phyloP scores from a whole-genome alignment of 495 filamentous ascomycete genomes.

The Astrothelium subdiscretum region DNA sequence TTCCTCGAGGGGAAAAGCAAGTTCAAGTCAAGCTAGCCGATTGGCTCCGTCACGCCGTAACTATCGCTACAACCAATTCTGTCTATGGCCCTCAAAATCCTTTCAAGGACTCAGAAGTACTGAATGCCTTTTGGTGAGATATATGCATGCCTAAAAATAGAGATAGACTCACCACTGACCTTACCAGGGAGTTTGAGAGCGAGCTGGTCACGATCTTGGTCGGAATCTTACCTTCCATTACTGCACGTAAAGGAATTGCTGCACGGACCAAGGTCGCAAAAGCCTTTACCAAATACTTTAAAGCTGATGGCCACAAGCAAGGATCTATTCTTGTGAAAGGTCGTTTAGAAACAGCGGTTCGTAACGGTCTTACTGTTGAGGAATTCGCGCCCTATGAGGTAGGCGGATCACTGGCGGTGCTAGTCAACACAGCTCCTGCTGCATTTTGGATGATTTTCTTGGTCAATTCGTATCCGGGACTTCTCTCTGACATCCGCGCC shows the following conservation, averaged over 20 bases:
- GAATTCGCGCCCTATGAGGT: slow-evolving; percentile 36
- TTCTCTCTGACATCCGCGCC: slow-evolving; percentile 28
- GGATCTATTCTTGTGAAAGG: slow-evolving; percentile 26
- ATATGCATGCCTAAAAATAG: background rate
- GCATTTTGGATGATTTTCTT: slow-evolving; percentile 37
- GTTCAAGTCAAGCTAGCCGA: slow-evolving; percentile 9
- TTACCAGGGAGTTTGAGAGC: slow-evolving; percentile 33
- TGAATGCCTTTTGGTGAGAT: slow-evolving; percentile 37
- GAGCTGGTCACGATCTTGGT: slow-evolving; percentile 16
- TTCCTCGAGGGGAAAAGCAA: background rate
- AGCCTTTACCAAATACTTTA: slow-evolving; percentile 35
- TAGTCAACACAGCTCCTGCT: slow-evolving; percentile 38
- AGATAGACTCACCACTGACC: background rate
- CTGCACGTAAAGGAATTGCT: slow-evolving; percentile 30
- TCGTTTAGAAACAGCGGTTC: slow-evolving; percentile 24
- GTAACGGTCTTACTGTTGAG: slow-evolving; percentile 24
- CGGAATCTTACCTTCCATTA: slow-evolving; percentile 28
- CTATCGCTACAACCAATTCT: slow-evolving; percentile 36
- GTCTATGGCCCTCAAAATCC: slow-evolving; percentile 42
- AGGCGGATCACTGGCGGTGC: slow-evolving; percentile 26
- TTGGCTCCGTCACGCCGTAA: slow-evolving; percentile 37
- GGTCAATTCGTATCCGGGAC: slow-evolving; percentile 27
- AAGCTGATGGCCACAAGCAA: slow-evolving; percentile 22
- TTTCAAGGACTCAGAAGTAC: slow-evolving; percentile 29
- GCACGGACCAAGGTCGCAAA: slow-evolving; percentile 27